These are phyloP conservation scores for Pythium guiyangense DNA, from an alignment of 352 stramenopile genomes.

Conservation along the genomic window DNA sequence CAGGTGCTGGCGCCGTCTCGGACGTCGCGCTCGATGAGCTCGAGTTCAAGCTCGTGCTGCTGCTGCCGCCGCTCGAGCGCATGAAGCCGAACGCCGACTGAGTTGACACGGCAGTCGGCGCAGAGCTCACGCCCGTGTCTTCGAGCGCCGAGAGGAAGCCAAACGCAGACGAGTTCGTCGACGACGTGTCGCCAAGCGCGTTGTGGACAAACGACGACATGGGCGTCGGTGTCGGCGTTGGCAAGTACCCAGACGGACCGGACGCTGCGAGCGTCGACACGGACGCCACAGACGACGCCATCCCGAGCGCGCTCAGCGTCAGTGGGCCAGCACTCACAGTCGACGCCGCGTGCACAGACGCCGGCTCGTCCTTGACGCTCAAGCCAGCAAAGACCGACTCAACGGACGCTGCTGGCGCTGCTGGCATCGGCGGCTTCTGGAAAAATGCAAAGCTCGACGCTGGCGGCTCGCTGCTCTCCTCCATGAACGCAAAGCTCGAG, in stretches of 20 bases:
- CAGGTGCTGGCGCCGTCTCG: slow-evolving; percentile 1
- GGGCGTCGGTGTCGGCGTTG: not conserved
- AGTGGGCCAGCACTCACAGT: slow-evolving; percentile 38
- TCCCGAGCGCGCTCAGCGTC: slow-evolving; percentile 32
- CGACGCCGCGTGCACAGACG: slow-evolving; percentile 26
- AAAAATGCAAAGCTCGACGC: slow-evolving; percentile 34
- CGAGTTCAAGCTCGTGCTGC: slow-evolving; percentile 3
- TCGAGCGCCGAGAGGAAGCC: slow-evolving; percentile 27
- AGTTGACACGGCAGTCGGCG: slow-evolving; percentile 26
- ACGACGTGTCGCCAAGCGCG: not conserved
- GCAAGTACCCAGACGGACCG: slow-evolving; percentile 46
- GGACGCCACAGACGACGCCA: slow-evolving; percentile 6
- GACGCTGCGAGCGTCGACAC: slow-evolving; percentile 1
- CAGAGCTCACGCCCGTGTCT: slow-evolving; percentile 5
- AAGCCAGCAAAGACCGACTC: slow-evolving; percentile 57
- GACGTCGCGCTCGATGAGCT: slow-evolving; percentile 21
- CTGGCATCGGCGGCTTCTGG: slow-evolving; percentile 11
- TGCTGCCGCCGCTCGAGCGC: slow-evolving; percentile 19
- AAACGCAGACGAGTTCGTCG: not conserved
- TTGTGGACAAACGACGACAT: not conserved
- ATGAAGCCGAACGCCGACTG: slow-evolving; percentile 64
- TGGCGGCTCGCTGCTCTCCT: slow-evolving; percentile 8
- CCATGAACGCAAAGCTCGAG: slow-evolving; percentile 40
- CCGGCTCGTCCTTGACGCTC: slow-evolving; percentile 27
- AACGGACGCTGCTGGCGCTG: slow-evolving; percentile 1